phyloP scores from a whole-genome alignment of 805 yeast genomes.

The Candida methanosorbosa region DNA sequence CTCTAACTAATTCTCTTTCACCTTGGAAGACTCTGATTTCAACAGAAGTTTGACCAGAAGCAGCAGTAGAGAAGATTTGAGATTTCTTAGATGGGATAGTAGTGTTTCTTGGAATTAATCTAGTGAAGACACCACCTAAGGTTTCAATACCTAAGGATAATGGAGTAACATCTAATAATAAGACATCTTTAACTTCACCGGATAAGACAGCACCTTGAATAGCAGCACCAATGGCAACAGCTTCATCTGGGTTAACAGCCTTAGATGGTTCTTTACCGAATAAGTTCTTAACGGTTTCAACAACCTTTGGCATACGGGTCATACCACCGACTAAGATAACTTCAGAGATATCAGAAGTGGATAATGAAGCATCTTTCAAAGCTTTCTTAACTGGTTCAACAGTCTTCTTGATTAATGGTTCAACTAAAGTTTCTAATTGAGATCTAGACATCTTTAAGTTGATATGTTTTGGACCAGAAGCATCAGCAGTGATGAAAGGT shows the following conservation, averaged over 20 bases:
- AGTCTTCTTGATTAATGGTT: slow-evolving; percentile 58
- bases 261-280: slow-evolving; percentile 63
- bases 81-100: slow-evolving; percentile 96
- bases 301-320: slow-evolving; percentile 83
- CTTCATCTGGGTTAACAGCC: slow-evolving; percentile 82
- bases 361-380: slow-evolving; percentile 62
- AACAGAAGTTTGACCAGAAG: slow-evolving; percentile 93
- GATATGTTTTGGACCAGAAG: slow-evolving; percentile 47
- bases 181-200: slow-evolving; percentile 92
- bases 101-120: slow-evolving; percentile 86
- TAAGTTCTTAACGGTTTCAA: slow-evolving; percentile 48
- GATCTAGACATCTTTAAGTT: slow-evolving; percentile 51
- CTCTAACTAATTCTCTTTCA: slow-evolving; percentile 97
- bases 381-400: slow-evolving; percentile 70
- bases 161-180: slow-evolving; percentile 95
- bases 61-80: slow-evolving; percentile 93
- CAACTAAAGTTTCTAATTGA: slow-evolving; percentile 58
- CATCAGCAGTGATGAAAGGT: slow-evolving; percentile 55
- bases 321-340: slow-evolving; percentile 79
- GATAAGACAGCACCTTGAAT: slow-evolving; percentile 82
- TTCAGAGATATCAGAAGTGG: slow-evolving; percentile 61
- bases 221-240: slow-evolving; percentile 89
- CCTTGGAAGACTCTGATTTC: slow-evolving; percentile 99
- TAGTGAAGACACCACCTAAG: slow-evolving; percentile 94
- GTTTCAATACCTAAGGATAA: slow-evolving; percentile 96